Evolutionary conservation across 441 rosid species (phyloP), one percentile per base, ranked within the genome.

Genomic region (Euphorbia schlechtendalii): DNA sequence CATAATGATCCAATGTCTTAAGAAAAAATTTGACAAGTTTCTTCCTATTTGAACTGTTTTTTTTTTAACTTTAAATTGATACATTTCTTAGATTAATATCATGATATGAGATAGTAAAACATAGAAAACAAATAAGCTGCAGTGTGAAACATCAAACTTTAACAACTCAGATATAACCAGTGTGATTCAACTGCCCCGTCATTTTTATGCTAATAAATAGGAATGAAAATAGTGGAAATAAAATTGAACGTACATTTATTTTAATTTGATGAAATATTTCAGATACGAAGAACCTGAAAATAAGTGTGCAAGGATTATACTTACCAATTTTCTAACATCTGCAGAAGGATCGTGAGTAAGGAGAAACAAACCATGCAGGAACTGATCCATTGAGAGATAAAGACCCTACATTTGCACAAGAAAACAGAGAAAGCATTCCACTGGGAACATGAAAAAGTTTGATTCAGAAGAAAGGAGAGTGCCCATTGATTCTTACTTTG

Each of bases 291-390:
- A 55, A 55, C n/a, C 36, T 2, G 1, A 11, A 21, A 12, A 27
- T 27, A 14, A 27, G 38, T 30, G 41, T 20, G 8, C 3, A 17
- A 56, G 21, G 58, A 73, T 65, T 62, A 45, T 67, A 68, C 68
- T 53, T 69, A 93, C 98, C 86, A 90, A 81, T 83, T 90, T 93
- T 72, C 95, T 88, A 69, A 93, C 91, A 81, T 90, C 98, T 65
- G 92, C 72, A 73, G 81, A 64, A 64, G 92, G 84, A 71, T 93
- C 97, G 78, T 76, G 83, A 69, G 98, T 86, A 54, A 90, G 96
- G 72, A 81, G 77, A 77, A 93, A 93, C 80, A 93, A 83, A 61
- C 98, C 96, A 75, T 83, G 97, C 71, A 93, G 96, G 72, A 85
- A 93, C 64, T 82, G 83, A 76, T 82, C 90, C 92, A 93, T 85